These are phyloP conservation scores for Pyropia yezoensis DNA, from an alignment of 23 red algal genomes.

Conservation along the genomic window DNA sequence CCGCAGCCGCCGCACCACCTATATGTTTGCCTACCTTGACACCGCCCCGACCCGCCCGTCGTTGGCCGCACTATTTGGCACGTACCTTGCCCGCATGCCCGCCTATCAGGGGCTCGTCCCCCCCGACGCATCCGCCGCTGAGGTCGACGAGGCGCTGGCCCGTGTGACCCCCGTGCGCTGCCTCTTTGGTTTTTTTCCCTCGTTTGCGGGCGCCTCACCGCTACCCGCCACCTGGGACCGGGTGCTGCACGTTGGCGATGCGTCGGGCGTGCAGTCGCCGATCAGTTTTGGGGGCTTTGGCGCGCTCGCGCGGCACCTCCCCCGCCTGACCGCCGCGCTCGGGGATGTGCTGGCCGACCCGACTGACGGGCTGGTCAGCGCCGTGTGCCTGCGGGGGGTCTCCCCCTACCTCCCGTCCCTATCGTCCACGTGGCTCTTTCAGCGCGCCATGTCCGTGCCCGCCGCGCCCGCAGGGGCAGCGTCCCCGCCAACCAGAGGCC, in stretches of 20 bases:
- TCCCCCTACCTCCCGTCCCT: constrained; percentile 69
- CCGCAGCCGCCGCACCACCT: constrained; percentile 44
- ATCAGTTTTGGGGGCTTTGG: constrained; percentile 95
- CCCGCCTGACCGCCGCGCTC: constrained; percentile 40
- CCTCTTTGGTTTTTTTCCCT: constrained; percentile 79
- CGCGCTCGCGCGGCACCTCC: constrained; percentile 70
- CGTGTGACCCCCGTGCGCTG: constrained; percentile 24
- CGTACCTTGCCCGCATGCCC: constrained; percentile 54
- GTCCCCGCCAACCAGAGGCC: constrained; percentile 9
- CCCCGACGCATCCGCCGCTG: not conserved
- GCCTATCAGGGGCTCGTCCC: constrained; percentile 51
- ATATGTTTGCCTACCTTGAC: constrained; percentile 83
- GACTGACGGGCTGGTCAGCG: constrained; percentile 24
- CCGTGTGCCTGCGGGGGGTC: constrained; percentile 28
- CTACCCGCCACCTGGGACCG: constrained; percentile 40
- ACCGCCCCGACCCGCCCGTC: constrained; percentile 33
- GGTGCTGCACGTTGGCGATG: constrained; percentile 68
- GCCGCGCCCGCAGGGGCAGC: constrained; percentile 31
- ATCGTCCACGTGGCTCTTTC: constrained; percentile 77
- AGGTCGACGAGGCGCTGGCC: not conserved
- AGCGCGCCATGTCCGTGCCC: constrained; percentile 69
- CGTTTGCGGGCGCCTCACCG: constrained; percentile 39
- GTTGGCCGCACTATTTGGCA: constrained; percentile 50
- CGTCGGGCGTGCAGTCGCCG: constrained; percentile 73
- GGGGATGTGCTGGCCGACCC: constrained; percentile 32